phyloP scores from a whole-genome alignment of 352 stramenopile genomes.

The Phytophthora colocasiae region DNA sequence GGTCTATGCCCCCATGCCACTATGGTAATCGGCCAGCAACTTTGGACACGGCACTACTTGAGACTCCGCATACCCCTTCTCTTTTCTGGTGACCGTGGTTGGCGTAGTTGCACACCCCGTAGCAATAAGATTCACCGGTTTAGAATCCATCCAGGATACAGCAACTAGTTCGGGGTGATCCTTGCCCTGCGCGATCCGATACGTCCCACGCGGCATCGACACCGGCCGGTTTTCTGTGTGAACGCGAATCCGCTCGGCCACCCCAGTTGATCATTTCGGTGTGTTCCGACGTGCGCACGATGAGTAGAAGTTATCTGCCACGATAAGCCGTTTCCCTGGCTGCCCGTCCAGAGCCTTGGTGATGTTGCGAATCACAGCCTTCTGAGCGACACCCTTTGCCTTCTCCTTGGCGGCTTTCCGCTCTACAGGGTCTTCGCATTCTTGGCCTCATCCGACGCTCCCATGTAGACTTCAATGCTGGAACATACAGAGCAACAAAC shows the following conservation, averaged over 20 bases:
- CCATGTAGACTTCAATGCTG: constrained; percentile 22
- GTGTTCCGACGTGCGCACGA: background rate
- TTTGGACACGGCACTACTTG: background rate
- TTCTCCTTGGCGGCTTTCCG: background rate
- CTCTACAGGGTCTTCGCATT: background rate
- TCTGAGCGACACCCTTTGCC: background rate
- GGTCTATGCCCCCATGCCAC: background rate
- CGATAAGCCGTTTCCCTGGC: constrained; percentile 7
- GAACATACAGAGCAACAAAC: constrained; percentile 12
- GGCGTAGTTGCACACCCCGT: background rate
- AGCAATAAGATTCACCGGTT: background rate
- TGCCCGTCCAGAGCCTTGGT: constrained; percentile 2
- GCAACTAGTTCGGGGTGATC: constrained; percentile 12
- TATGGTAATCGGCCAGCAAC: background rate
- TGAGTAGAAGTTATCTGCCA: constrained; percentile 16
- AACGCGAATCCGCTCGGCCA: background rate
- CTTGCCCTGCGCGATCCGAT: constrained; percentile 5
- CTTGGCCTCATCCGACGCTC: background rate
- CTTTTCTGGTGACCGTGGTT: background rate
- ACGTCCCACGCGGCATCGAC: background rate
- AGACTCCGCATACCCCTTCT: background rate
- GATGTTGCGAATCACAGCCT: constrained; percentile 15
- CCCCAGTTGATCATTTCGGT: background rate
- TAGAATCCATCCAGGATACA: constrained; percentile 19
- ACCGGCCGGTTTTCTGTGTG: background rate